Evolutionary conservation across 371 early-diverging fungal genomes (phyloP), one percentile per base, ranked within the genome.

Genomic region (Mortierella sp.): DNA sequence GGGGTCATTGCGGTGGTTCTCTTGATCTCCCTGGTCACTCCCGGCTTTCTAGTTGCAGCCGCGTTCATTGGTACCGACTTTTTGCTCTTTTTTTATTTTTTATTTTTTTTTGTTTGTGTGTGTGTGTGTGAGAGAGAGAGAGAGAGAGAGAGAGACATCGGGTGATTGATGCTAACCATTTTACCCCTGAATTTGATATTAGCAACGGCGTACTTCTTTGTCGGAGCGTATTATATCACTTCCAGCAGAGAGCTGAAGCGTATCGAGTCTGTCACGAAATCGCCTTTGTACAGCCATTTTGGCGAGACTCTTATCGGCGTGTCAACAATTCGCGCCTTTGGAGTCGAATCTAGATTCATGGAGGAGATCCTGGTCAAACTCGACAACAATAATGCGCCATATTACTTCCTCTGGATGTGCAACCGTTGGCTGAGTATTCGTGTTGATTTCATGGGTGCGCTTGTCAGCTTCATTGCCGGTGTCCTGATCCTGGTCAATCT

Each of bases 391-490:
- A 85, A 89, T 58, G 78, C 92, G 5, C 88, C 93, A 2, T 93
- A 82, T 64, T 92, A 88, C 56, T 85, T 83, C 54, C 58, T 87
- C 28, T 93, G 95, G 93, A 85, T 85, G 24, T 85, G 88, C 51
- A 95, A 94, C 80, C 89, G 94, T 28, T 95, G 95, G 96, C 85
- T 95, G 32, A 86, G 85, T 56, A 70, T 91, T 23, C 90, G 95
- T 6, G 87, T 89, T 26, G 92, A 89, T 27, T 30, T 89, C 4
- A 80, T 87, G 21, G 89, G 90, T 30, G 87, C 92, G 2, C 17
- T 83, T 6, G 87, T 95, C 39, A 82, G 87, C 47, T 86, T 90
- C 44, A 81, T 89, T 44, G 90, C 87, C 15, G 81, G 76, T 21
- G 82, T 85, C 42, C 78, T 87, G 51, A 59, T 83, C 32, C 56